Conservation (phyloP, 352 stramenopile species). For the Paralagenidium karlingii region DNA sequence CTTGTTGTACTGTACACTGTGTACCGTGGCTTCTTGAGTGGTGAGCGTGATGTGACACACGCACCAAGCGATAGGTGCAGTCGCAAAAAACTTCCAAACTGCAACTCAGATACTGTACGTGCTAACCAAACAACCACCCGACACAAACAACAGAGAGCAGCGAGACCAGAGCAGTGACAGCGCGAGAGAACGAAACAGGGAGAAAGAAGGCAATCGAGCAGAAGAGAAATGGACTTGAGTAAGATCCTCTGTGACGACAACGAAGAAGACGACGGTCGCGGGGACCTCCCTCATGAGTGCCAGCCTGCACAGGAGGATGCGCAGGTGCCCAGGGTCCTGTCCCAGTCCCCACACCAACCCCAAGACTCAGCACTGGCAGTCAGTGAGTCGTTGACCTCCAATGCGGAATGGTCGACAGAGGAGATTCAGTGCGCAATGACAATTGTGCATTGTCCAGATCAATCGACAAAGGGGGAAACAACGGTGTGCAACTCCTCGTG, state of each 20-base stretch:
- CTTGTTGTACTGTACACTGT: too few species aligned
- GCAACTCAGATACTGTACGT: too few species aligned
- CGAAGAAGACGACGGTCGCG: constrained; percentile 8
- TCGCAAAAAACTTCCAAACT: too few species aligned
- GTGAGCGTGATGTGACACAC: too few species aligned
- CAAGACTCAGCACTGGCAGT: constrained; percentile 36
- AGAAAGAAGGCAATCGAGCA: too few species aligned
- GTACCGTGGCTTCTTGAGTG: too few species aligned
- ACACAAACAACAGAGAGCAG: too few species aligned
- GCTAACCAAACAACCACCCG: too few species aligned
- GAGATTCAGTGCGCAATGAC: constrained; percentile 6
- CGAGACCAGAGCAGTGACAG: too few species aligned
- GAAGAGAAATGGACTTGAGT: constrained; percentile 16
- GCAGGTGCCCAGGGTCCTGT: not conserved
- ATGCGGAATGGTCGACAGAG: constrained; percentile 11
- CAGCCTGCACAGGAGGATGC: not conserved
- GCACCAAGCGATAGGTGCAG: too few species aligned
- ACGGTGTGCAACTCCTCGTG: not conserved
- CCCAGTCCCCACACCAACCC: constrained; percentile 4
- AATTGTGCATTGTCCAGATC: constrained; percentile 9
- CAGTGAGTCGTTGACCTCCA: constrained; percentile 48
- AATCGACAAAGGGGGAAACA: constrained; percentile 2
- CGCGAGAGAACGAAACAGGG: too few species aligned
- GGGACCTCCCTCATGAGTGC: constrained; percentile 1
- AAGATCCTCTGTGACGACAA: constrained; percentile 12